Base-by-base conservation (phyloP, 169 alveolate species). In the Cryptosporidium ubiquitum region DNA sequence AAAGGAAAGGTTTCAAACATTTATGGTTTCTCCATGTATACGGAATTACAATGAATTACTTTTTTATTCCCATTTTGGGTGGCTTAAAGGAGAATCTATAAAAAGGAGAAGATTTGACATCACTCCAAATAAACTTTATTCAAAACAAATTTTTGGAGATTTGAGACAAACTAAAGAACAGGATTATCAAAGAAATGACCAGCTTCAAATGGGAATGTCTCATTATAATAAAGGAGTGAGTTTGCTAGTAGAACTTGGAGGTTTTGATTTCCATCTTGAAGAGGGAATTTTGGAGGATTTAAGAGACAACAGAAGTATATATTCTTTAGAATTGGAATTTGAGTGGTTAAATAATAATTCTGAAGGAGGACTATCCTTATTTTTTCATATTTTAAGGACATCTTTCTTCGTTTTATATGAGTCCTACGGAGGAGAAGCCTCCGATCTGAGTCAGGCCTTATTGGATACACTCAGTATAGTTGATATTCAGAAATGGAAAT, bases 1-100 rank as follows among this genome's bases (percentile, higher is more conserved):
- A 0, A 66, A 64, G 18, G 52, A 31, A 7, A 26, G 39, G 9
- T 7, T 23, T 1, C 20, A 64, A n/a, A 26, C 40, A 18, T 79
- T 58, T 79, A 31, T 79, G 7, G 64, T 79, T 40, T 61, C 79
- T 16, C 89, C 89, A 7, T 79, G 79, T 49, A 79, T 79, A 5
- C 16, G 69, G 23, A 79, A 60, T 12, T 18, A 61, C 35, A 58
- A 57, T 31, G 89, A 79, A 23, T 39, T 79, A 23, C 61, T 79
- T n/a, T 58, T 60, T 61, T 79, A 79, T 40, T 42, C 89, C 12
- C 68, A 58, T 26, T 26, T 64, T 47, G 40, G 49, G 29, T 42
- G 37, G 71, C 68, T 79, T 18, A 73, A 51, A 9, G 39, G 35
- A 35, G 70, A 55, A 26, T 37, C 37, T 29, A 29, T 10, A 40